These are phyloP conservation scores for Glonium stellatum DNA, from an alignment of 495 filamentous ascomycete species.

Conservation along the genomic window DNA sequence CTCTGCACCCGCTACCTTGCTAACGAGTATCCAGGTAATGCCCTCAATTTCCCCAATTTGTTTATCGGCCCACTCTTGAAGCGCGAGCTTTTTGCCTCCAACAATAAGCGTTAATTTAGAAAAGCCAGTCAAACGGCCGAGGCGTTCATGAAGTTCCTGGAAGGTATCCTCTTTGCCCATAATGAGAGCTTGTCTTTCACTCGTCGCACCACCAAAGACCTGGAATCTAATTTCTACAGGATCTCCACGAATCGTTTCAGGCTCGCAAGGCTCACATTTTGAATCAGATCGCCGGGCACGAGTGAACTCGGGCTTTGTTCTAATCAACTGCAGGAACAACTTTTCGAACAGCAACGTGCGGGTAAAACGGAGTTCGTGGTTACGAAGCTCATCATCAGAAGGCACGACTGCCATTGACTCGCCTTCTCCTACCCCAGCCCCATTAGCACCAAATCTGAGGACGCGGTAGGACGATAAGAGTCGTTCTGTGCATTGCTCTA, in stretches of 20 bases:
- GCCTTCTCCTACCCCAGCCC: not conserved
- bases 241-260: conserved; percentile 13
- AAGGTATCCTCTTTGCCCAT: conserved; percentile 63
- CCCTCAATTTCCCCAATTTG: conserved; percentile 34
- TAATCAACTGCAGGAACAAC: conserved; percentile 15
- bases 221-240: conserved; percentile 64
- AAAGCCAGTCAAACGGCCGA: conserved; percentile 63
- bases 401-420: conserved; percentile 17
- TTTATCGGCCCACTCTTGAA: conserved; percentile 38
- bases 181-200: conserved; percentile 47
- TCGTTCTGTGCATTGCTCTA: conserved; percentile 69
- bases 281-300: conserved; percentile 18
- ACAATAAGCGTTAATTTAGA: conserved; percentile 43
- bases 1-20: conserved; percentile 33
- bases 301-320: conserved; percentile 19
- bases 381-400: conserved; percentile 2
- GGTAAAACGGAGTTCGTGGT: conserved; percentile 14
- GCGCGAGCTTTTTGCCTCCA: conserved; percentile 45
- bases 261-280: conserved; percentile 12
- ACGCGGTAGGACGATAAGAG: conserved; percentile 36
- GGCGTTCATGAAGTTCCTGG: conserved; percentile 54
- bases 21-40: conserved; percentile 41
- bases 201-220: conserved; percentile 55
- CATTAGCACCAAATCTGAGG: conserved; percentile 1
- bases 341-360: conserved; percentile 25